These are phyloP conservation scores for Leishmania gerbilli DNA, from an alignment of 208 protist species.

Conservation along the genomic window DNA sequence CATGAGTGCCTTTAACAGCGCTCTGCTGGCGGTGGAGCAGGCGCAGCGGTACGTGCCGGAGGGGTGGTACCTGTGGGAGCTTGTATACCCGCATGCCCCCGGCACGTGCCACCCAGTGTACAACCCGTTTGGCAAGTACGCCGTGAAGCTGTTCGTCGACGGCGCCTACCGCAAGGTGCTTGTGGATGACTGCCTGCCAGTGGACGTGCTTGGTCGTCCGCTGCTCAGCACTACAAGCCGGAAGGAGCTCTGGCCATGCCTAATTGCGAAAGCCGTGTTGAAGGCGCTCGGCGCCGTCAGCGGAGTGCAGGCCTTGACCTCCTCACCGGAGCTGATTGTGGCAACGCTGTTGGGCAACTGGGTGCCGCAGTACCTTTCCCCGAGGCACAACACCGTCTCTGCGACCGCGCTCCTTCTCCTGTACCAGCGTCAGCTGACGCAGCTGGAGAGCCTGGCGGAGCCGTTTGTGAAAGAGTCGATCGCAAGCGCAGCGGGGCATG, in stretches of 20 bases:
- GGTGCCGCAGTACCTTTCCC: conserved; percentile 73
- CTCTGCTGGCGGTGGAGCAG: conserved; percentile 62
- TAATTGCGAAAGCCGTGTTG: conserved; percentile 86
- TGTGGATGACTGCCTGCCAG: conserved; percentile 87
- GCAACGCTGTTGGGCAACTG: conserved; percentile 73
- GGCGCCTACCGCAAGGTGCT: conserved; percentile 83
- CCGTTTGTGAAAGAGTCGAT: conserved; percentile 9
- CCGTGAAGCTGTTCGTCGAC: conserved; percentile 88
- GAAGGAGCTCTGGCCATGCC: conserved; percentile 88
- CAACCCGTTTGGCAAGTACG: conserved; percentile 92
- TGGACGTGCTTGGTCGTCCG: conserved; percentile 77
- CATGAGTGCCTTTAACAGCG: conserved; percentile 92
- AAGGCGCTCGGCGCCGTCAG: conserved; percentile 48
- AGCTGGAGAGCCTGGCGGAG: conserved; percentile 16
- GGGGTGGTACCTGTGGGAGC: conserved; percentile 88
- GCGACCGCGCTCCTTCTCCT: conserved; percentile 43
- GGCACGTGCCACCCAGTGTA: conserved; percentile 87
- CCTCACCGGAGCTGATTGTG: conserved; percentile 61
- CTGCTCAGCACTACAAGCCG: conserved; percentile 72
- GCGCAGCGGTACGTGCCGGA: conserved; percentile 49
- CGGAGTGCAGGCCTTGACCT: conserved; percentile 42
- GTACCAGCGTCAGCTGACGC: conserved; percentile 36
- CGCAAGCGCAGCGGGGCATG: too few species aligned
- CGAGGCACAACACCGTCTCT: conserved; percentile 30
- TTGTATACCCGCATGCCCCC: conserved; percentile 85